A percentile compares a stretch with the other conserved stretches of the same genome.
Conservation (phyloP, 257 asterid genomes). For the Marsdenia floribunda region DNA sequence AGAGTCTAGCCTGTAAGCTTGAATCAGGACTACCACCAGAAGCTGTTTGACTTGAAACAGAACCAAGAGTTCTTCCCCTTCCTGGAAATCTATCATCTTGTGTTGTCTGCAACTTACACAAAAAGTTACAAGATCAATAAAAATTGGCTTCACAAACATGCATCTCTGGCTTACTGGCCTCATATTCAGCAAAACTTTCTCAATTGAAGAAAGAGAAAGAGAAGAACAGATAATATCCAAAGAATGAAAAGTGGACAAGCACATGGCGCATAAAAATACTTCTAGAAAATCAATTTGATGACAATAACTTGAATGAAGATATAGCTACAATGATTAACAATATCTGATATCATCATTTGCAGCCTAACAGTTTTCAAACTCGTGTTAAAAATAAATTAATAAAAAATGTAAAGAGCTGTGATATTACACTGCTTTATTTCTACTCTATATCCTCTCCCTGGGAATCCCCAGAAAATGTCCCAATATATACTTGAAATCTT, state of each 20-base stretch:
- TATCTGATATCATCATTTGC: neutral
- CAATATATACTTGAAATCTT: neutral
- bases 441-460: neutral
- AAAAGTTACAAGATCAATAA: conserved; percentile 14
- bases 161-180: neutral
- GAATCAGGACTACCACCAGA: conserved; percentile 48
- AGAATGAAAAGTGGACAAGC: neutral
- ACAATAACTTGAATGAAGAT: neutral
- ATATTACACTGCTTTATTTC: neutral
- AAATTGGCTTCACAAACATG: neutral
- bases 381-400: neutral
- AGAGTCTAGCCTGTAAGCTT: conserved; percentile 68
- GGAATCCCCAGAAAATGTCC: neutral
- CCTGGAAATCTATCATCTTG: conserved; percentile 80
- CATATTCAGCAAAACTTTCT: neutral
- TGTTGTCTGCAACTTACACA: conserved; percentile 37
- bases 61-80: conserved; percentile 62
- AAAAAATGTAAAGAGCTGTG: too few relatives aligned
- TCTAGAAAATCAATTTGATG: neutral
- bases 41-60: conserved; percentile 28
- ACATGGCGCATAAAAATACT: neutral
- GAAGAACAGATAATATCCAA: neutral
- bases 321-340: neutral
- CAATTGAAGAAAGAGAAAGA: neutral
- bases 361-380: neutral